A percentile compares a stretch with the other conserved stretches of the same genome.
Conservation (phyloP, 768 basidiomycete species). For the Russula earlei region DNA sequence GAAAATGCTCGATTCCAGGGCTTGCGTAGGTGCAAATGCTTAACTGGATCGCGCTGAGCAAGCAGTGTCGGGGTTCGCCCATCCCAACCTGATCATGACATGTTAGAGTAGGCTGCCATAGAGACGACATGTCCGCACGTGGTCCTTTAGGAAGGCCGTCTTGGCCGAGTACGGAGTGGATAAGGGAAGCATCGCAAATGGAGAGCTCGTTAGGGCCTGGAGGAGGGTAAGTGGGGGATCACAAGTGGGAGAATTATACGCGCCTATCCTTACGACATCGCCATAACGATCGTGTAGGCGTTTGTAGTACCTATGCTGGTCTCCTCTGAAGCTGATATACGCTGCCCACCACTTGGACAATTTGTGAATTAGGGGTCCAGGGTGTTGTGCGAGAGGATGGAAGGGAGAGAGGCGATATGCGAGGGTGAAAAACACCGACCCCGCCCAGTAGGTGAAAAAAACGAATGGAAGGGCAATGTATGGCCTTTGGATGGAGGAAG, state of each 20-base stretch:
- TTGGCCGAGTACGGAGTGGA: constrained; percentile 3
- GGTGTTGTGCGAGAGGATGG: constrained; percentile 43
- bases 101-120: neutral
- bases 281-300: constrained; percentile 29
- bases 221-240: neutral
- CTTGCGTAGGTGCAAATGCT: constrained; percentile 33
- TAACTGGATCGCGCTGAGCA: constrained; percentile 27
- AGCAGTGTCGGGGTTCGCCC: constrained; percentile 22
- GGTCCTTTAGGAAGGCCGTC: constrained; percentile 18
- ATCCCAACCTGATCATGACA: constrained; percentile 7
- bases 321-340: constrained; percentile 30
- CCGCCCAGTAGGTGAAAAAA: neutral
- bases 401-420: constrained; percentile 42
- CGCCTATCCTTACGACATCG: constrained; percentile 31
- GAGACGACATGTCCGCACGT: neutral
- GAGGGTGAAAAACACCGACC: constrained; percentile 14
- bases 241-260: neutral
- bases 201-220: constrained; percentile 12
- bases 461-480: neutral
- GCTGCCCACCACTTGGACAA: constrained; percentile 34
- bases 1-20: constrained; percentile 38
- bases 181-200: constrained; percentile 5
- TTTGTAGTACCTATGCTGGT: constrained; percentile 25
- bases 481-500: neutral
- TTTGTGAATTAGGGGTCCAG: constrained; percentile 38